Percentiles rank a stretch among this genome's conserved stretches.
These are phyloP conservation scores for Rhizopogon vesiculosus DNA, from an alignment of 768 basidiomycete species.

Conservation along the genomic window DNA sequence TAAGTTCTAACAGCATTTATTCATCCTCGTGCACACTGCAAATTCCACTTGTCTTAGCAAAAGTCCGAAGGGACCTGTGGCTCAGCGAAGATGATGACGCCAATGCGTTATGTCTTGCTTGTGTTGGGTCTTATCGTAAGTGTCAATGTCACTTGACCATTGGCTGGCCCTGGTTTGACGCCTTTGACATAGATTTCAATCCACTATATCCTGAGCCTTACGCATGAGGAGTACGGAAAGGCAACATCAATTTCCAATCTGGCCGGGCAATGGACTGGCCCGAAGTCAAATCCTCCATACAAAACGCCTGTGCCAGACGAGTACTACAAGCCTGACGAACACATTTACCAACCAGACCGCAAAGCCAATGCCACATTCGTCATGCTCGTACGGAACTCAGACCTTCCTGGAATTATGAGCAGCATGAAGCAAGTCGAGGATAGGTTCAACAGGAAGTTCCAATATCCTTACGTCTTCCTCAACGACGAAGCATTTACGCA, in stretches of 20 bases:
- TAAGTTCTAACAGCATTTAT: not conserved
- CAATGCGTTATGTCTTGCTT: constrained; percentile 53
- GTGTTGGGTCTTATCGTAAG: constrained; percentile 43
- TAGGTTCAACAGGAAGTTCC: constrained; percentile 74
- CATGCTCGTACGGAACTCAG: constrained; percentile 68
- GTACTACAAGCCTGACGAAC: constrained; percentile 43
- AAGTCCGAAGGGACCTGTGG: constrained; percentile 1
- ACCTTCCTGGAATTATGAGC: constrained; percentile 51
- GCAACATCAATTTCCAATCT: constrained; percentile 35
- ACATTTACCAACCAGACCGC: constrained; percentile 35
- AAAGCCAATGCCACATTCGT: constrained; percentile 84
- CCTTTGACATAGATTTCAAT: constrained; percentile 27
- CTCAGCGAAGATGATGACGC: constrained; percentile 46
- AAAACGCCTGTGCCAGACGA: constrained; percentile 56
- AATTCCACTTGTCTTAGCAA: constrained; percentile 1
- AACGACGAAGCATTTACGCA: constrained; percentile 81
- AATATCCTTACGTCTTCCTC: constrained; percentile 86
- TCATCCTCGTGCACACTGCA: no score
- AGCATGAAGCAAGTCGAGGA: constrained; percentile 81
- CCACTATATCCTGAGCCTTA: constrained; percentile 38
- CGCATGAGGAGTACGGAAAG: constrained; percentile 37
- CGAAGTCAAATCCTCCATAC: constrained; percentile 38
- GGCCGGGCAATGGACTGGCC: constrained; percentile 16
- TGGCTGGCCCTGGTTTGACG: constrained; percentile 6
- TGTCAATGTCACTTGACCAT: constrained; percentile 1